Evolutionary conservation across 148 eudicot genomes (phyloP), one percentile per base, ranked within the genome.

Genomic region (Chenopodium formosanum): DNA sequence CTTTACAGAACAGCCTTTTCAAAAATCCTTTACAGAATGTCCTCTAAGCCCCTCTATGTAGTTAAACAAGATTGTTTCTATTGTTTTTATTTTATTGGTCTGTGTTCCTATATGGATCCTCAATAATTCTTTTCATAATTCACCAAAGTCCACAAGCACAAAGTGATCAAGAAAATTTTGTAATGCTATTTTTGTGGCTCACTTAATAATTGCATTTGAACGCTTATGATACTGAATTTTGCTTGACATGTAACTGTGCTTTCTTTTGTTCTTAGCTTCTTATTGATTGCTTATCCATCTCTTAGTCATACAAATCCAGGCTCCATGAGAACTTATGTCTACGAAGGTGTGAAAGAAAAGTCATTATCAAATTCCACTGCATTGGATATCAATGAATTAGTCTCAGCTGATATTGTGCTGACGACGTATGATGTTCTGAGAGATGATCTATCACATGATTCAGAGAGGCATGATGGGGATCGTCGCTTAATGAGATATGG

Each of bases 381-480:
- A 13, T 70, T 84, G 81, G 87, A 89, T 79, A 81, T 92, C 31
- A 86, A 80, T 69, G 93, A 96, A 79, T 89, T 96, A 83, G 84
- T 88, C 58, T 81, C 79, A 86, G 97, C 98, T 81, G 98, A 96
- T 78, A 86, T 96, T 77, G 99, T 94, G 80, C 88, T 96, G 87
- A 96, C 99, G 72, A 91, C 97, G 29, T 96, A 96, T 82, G 99
- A 96, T 75, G 93, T 92, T 71, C 90, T 96, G 82, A 96, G 85
- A 83, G 97, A 89, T 66, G 99, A 96, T 84, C 83, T 96, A 60
- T 92, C 97, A 25, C 99, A 96, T 87, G 99, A 94, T 85, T 89
- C 92, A 71, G 99, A 96, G 66, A 91, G 99, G 80, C 91, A 96
- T 88, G 97, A 94, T 86, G 98, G 99, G 71, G 98, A 96, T 83